Percentiles rank a stretch among this genome's conserved stretches.
Evolutionary conservation across 2,329 filamentous ascomycete species (phyloP).

Genomic region (Hypoxylon sp.): DNA sequence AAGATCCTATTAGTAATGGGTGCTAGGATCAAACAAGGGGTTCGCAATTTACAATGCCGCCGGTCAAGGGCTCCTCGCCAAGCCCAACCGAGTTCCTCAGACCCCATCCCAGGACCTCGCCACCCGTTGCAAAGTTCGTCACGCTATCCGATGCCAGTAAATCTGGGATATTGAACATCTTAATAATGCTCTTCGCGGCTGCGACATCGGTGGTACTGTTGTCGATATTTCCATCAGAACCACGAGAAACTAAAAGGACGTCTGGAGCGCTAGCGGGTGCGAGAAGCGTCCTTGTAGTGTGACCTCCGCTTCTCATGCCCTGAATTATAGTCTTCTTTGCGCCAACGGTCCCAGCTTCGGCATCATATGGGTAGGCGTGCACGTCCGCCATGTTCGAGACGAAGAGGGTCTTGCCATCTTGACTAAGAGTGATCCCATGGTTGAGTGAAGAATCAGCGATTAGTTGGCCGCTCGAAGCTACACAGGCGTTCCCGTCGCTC

Average conservation of each 20-base stretch:
- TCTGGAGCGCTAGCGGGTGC: slow-evolving; percentile 69
- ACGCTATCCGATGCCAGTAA: slow-evolving; percentile 47
- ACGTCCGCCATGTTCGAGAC: slow-evolving; percentile 72
- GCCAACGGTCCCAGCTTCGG: slow-evolving; percentile 62
- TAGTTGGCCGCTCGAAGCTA: slow-evolving; percentile 50
- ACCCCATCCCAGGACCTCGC: slow-evolving; percentile 74
- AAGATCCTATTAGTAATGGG: not conserved
- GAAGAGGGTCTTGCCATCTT: slow-evolving; percentile 68
- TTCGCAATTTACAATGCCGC: slow-evolving; percentile 58
- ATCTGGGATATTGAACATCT: slow-evolving; percentile 64
- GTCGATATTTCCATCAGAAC: slow-evolving; percentile 76
- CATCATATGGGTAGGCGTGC: slow-evolving; percentile 76
- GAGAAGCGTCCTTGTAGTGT: slow-evolving; percentile 77
- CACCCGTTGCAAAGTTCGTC: slow-evolving; percentile 64
- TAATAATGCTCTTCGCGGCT: slow-evolving; percentile 71
- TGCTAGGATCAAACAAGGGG: not conserved
- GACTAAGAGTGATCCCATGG: slow-evolving; percentile 69
- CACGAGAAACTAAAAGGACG: slow-evolving; percentile 75
- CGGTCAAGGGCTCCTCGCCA: slow-evolving; percentile 70
- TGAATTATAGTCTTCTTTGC: slow-evolving; percentile 68
- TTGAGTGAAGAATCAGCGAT: slow-evolving; percentile 59
- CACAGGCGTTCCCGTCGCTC: slow-evolving; percentile 51
- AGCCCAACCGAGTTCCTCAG: slow-evolving; percentile 80
- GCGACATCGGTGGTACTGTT: slow-evolving; percentile 60
- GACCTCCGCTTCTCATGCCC: slow-evolving; percentile 74